Evolutionary conservation across 1,284 basidiomycete species (phyloP), one percentile per base, ranked within the genome.

Genomic region (Puccinia coronata): DNA sequence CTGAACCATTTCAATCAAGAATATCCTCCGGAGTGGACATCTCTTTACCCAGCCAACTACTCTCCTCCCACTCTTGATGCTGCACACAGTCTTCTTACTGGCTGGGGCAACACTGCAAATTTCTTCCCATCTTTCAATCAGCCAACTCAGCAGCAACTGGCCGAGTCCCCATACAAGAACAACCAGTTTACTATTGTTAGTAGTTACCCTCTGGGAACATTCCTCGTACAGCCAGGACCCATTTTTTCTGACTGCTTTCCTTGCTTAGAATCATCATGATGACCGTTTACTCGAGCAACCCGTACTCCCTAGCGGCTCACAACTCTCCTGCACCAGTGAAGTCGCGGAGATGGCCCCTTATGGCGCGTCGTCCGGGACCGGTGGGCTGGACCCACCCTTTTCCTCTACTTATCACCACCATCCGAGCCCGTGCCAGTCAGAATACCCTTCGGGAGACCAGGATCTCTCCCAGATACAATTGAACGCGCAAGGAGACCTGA

Each of bases 11-110:
- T 11, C 23, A 31, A 28, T 55, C 34, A 11, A 20, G 39, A n/a
- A n/a, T 6, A 41, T 39, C 53, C 57, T 34, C 16, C 39, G 49
- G 25, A 9, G 2, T 34, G 34, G 41, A 18, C 14, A 23, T 28
- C 39, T 34, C 23, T 34, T 28, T 31, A 12, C 11, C 28, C 25
- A 18, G 14, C 47, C 18, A 39, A 5, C 41, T 39, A 57, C 4
- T 11, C 77, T 31, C 67, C 77, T 70, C 49, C 11, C 4, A 71
- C 53, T 9, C 77, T 55, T 28, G 49, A 80, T 43, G 67, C 36
- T 80, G 53, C 77, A 20, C 43, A 80, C 55, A 41, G n/a, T 59
- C 49, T 55, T 41, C 25, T 71, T 25, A 53, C 67, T 25, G 43
- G 51, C 20, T 71, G 67, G 77, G 77, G 49, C 11, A 47, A 23